Evolutionary conservation across 1,284 basidiomycete genomes (phyloP).

Genomic region (Ganoderma sinense): DNA sequence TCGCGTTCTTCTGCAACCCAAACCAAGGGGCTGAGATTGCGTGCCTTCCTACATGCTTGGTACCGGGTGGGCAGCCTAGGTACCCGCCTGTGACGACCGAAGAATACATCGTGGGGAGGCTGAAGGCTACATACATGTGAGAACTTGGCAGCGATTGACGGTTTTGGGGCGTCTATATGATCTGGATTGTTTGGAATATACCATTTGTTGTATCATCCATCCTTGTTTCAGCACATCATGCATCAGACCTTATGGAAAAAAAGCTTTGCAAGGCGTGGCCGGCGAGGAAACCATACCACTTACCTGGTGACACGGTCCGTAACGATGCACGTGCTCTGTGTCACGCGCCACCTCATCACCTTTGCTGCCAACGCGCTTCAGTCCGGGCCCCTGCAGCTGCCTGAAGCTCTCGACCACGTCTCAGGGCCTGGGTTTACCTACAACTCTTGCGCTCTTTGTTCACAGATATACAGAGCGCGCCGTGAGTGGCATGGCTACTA

Average conservation of each 20-base stretch:
- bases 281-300: too few relatives aligned
- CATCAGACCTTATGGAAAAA: too few relatives aligned
- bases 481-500: not conserved
- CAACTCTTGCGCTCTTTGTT: not conserved
- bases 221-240: too few relatives aligned
- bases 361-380: not conserved
- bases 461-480: not conserved
- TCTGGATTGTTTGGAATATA: not conserved
- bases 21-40: slow-evolving; percentile 75
- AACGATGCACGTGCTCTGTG: slow-evolving; percentile 23
- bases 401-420: not conserved
- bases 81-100: slow-evolving; percentile 77
- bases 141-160: not conserved
- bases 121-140: slow-evolving; percentile 63
- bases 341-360: slow-evolving; percentile 13
- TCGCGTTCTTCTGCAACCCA: slow-evolving; percentile 90
- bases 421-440: not conserved
- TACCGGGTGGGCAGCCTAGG: slow-evolving; percentile 57
- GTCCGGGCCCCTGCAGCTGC: not conserved
- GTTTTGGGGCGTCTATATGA: not conserved
- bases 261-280: not conserved
- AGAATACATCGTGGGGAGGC: slow-evolving; percentile 78
- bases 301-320: slow-evolving; percentile 19
- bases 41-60: slow-evolving; percentile 74
- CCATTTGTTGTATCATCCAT: not conserved